A percentile compares a stretch with the other conserved stretches of the same genome.
phyloP scores from a whole-genome alignment of 352 stramenopile species.

The Phytophthora idaei region DNA sequence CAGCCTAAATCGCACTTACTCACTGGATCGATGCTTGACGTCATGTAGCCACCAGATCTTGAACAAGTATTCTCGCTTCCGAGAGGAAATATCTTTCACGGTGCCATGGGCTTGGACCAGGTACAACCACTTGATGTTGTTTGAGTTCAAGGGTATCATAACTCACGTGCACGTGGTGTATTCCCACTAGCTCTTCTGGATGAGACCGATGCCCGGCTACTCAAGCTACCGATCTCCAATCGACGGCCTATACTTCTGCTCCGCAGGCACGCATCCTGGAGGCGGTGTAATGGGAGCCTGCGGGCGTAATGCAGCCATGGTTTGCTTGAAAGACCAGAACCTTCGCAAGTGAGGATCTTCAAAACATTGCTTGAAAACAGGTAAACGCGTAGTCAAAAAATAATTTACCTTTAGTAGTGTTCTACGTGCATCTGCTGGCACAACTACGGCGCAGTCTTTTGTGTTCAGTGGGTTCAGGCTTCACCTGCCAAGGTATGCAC shows the following conservation, averaged over 20 bases:
- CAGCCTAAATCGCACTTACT: not conserved
- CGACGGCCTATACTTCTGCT: constrained; percentile 84
- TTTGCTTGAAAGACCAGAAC: constrained; percentile 65
- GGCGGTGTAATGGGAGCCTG: constrained; percentile 92
- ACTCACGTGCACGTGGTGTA: not conserved
- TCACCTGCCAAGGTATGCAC: constrained; percentile 81
- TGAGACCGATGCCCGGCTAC: constrained; percentile 82
- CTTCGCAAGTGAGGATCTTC: not conserved
- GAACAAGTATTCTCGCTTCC: constrained; percentile 89
- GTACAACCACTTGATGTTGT: constrained; percentile 21
- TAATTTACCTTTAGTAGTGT: constrained; percentile 45
- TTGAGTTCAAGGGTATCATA: not conserved
- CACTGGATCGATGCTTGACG: not conserved
- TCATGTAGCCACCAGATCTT: constrained; percentile 76
- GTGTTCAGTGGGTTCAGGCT: constrained; percentile 46
- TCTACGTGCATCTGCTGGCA: constrained; percentile 48
- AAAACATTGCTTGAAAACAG: not conserved
- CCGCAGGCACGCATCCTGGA: constrained; percentile 85
- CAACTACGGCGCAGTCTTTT: constrained; percentile 38
- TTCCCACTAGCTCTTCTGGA: constrained; percentile 77
- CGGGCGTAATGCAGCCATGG: constrained; percentile 82
- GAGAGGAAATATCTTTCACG: constrained; percentile 91
- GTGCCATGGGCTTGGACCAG: constrained; percentile 90
- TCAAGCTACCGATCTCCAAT: constrained; percentile 87
- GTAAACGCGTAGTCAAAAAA: constrained; percentile 31